Percentiles rank a stretch among this genome's conserved stretches.
phyloP scores from a whole-genome alignment of 805 yeast genomes.

The Dipodascus albidus region DNA sequence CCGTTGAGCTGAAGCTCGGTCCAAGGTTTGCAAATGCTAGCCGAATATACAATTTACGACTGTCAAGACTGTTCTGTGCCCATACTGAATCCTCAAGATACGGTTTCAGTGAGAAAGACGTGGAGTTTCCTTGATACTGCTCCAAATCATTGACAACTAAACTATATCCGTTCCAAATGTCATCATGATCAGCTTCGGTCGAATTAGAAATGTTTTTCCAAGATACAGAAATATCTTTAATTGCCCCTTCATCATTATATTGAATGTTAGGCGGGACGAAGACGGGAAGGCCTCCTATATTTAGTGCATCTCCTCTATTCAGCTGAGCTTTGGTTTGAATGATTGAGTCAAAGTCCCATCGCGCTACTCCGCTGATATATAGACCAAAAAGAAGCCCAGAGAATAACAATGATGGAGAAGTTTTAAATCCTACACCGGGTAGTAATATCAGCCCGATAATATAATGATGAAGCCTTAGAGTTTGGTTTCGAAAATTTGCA shows the following conservation, averaged over 20 bases:
- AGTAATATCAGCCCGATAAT: conserved; percentile 64
- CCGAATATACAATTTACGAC: conserved; percentile 13
- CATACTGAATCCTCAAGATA: conserved; percentile 10
- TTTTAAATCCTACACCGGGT: conserved; percentile 67
- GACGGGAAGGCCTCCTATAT: conserved; percentile 19
- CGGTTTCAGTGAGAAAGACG: conserved; percentile 30
- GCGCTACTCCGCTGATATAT: conserved; percentile 68
- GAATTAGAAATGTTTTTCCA: not conserved
- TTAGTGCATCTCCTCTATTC: conserved; percentile 56
- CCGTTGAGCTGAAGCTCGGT: not conserved
- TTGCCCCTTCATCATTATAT: not conserved
- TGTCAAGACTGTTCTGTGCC: not conserved
- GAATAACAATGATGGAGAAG: conserved; percentile 37
- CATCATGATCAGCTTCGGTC: not conserved
- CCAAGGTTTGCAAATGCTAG: conserved; percentile 12
- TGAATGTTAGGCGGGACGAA: conserved; percentile 13
- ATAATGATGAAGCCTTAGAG: conserved; percentile 57
- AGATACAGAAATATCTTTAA: not conserved
- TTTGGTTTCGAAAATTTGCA: conserved; percentile 47
- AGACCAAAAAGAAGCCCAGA: conserved; percentile 82
- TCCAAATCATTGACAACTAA: conserved; percentile 72
- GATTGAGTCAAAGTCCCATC: conserved; percentile 92
- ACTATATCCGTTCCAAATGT: conserved; percentile 41
- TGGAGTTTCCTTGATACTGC: conserved; percentile 45
- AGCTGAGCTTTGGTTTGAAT: conserved; percentile 63